These are phyloP conservation scores for Zygosaccharomyces pseudobailii DNA, from an alignment of 1,139 yeast species.

Conservation along the genomic window DNA sequence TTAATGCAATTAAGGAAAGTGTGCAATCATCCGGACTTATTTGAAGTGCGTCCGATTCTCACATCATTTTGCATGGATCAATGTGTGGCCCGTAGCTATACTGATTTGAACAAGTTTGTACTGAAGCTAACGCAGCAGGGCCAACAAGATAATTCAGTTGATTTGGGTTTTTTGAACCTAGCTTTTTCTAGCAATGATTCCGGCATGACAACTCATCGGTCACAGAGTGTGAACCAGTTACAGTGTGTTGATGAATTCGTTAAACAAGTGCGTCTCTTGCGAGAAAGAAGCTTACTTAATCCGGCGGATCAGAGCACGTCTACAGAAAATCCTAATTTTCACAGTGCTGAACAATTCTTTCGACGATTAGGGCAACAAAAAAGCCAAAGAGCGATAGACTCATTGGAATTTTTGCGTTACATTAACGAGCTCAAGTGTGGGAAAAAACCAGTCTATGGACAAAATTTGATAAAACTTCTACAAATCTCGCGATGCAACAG, in stretches of 20 bases:
- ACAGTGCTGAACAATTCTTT: constrained; percentile 54
- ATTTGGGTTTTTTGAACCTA: constrained; percentile 59
- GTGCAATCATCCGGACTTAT: constrained; percentile 94
- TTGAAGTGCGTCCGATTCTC: constrained; percentile 91
- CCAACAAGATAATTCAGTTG: constrained; percentile 36
- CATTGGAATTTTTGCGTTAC: constrained; percentile 54
- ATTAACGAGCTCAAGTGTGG: constrained; percentile 61
- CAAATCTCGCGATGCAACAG: not conserved
- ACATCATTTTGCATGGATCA: constrained; percentile 78
- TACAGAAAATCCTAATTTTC: constrained; percentile 14
- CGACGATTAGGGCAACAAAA: constrained; percentile 49
- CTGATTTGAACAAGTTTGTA: constrained; percentile 42
- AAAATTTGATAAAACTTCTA: constrained; percentile 36
- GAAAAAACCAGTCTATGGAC: constrained; percentile 54
- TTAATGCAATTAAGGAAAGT: constrained; percentile 97
- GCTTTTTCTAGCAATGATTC: constrained; percentile 48
- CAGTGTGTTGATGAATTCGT: constrained; percentile 47
- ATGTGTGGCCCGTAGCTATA: constrained; percentile 54
- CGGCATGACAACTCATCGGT: constrained; percentile 43
- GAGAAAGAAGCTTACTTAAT: constrained; percentile 19
- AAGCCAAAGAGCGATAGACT: constrained; percentile 47
- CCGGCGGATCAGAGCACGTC: constrained; percentile 28
- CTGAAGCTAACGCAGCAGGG: constrained; percentile 37
- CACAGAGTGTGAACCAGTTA: constrained; percentile 43
- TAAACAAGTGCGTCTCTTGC: constrained; percentile 42